These are phyloP conservation scores for Balamuthia mandrillaris DNA, from an alignment of 208 protist species.

Conservation along the genomic window DNA sequence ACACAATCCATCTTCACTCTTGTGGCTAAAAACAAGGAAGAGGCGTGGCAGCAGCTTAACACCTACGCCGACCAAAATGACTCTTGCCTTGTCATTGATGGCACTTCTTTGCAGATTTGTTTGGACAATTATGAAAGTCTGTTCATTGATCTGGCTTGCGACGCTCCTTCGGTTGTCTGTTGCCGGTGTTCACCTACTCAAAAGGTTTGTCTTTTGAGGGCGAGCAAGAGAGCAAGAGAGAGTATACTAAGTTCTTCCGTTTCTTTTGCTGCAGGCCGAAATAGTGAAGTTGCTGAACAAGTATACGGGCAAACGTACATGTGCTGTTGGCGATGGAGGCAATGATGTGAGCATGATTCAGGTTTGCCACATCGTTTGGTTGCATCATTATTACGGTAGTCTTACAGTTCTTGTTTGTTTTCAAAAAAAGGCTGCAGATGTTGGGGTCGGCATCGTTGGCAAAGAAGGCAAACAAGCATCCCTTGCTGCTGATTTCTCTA, in stretches of 20 bases:
- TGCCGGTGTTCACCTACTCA: constrained; percentile 95
- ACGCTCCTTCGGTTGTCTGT: constrained; percentile 87
- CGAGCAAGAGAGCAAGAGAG: too few species aligned
- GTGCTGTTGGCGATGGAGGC: constrained; percentile 96
- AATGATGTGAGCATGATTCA: constrained; percentile 97
- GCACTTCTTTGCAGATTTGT: constrained; percentile 67
- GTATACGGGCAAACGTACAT: constrained; percentile 54
- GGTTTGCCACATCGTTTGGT: constrained; percentile 13
- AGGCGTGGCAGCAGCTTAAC: background rate
- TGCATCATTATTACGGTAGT: background rate
- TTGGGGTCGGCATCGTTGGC: constrained; percentile 95
- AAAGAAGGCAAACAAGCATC: constrained; percentile 96
- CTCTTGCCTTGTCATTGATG: constrained; percentile 70
- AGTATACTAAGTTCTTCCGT: too few species aligned
- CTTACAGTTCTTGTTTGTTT: background rate
- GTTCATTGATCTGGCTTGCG: constrained; percentile 67
- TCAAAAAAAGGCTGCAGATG: constrained; percentile 82
- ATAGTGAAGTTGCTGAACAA: constrained; percentile 84
- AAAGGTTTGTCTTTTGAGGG: constrained; percentile 77
- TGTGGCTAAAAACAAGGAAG: background rate
- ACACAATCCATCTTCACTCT: background rate
- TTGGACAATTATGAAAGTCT: constrained; percentile 61
- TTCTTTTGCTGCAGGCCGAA: constrained; percentile 72
- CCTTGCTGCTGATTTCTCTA: constrained; percentile 95
- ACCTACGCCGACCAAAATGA: constrained; percentile 10